These are phyloP conservation scores for Apophysomyces elegans DNA, from an alignment of 371 early-diverging fungal species.

Conservation along the genomic window DNA sequence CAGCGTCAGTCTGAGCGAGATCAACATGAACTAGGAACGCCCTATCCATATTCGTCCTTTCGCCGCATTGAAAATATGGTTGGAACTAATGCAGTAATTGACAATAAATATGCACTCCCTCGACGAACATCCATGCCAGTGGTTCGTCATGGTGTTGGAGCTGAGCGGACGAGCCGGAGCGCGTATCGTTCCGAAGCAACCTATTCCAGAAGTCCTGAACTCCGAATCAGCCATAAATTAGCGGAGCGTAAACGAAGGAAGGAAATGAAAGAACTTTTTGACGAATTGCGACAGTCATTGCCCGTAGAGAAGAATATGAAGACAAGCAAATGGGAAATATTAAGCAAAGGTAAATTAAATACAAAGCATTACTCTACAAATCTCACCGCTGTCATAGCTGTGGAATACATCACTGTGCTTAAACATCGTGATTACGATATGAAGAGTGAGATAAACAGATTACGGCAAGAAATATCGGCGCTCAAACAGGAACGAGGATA, in stretches of 20 bases:
- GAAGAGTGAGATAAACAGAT: conserved; percentile 47
- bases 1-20: conserved; percentile 5
- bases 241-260: conserved; percentile 85
- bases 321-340: conserved; percentile 87
- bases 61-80: conserved; percentile 19
- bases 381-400: conserved; percentile 32
- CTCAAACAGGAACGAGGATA: conserved; percentile 42
- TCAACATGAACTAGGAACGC: conserved; percentile 6
- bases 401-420: conserved; percentile 54
- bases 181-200: conserved; percentile 52
- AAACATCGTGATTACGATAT: conserved; percentile 58
- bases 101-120: conserved; percentile 20
- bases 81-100: conserved; percentile 17
- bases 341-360: conserved; percentile 70
- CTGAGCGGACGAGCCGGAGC: conserved; percentile 11
- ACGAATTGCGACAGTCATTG: conserved; percentile 74
- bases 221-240: conserved; percentile 78
- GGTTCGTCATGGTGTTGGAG: conserved; percentile 22
- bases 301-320: conserved; percentile 78
- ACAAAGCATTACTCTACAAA: neutral
- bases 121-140: conserved; percentile 60
- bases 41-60: conserved; percentile 21
- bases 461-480: conserved; percentile 43
- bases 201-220: conserved; percentile 71
- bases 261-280: conserved; percentile 90